Conservation (phyloP, 2,329 filamentous ascomycete species). For the Elsinoe arachidis region DNA sequence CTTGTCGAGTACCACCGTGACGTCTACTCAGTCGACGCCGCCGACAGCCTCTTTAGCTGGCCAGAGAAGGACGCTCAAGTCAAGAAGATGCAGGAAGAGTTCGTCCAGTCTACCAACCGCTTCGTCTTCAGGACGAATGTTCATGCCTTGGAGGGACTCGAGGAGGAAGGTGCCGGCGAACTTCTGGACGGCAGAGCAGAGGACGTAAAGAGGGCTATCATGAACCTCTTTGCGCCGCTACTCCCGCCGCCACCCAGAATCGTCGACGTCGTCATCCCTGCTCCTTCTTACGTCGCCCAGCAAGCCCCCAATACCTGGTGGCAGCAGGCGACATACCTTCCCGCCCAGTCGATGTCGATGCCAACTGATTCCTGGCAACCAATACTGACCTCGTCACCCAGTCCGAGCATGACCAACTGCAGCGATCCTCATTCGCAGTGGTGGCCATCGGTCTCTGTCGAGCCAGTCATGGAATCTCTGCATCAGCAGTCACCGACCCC, state of each 20-base stretch:
- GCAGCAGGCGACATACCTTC: slow-evolving; percentile 53
- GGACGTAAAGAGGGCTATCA: slow-evolving; percentile 81
- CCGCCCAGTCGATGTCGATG: slow-evolving; percentile 48
- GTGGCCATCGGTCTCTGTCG: slow-evolving; percentile 39
- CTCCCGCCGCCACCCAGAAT: slow-evolving; percentile 81
- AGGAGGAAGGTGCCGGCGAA: slow-evolving; percentile 93
- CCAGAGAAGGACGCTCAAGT: slow-evolving; percentile 91
- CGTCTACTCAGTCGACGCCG: slow-evolving; percentile 82
- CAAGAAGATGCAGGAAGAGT: slow-evolving; percentile 96
- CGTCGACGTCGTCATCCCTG: slow-evolving; percentile 80
- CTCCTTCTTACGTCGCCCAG: slow-evolving; percentile 47
- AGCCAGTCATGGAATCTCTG: slow-evolving; percentile 61
- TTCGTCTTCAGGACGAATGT: slow-evolving; percentile 90
- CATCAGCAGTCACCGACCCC: slow-evolving; percentile 68
- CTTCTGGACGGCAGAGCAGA: slow-evolving; percentile 84
- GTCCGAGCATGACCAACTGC: slow-evolving; percentile 58
- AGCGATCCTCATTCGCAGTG: slow-evolving; percentile 57
- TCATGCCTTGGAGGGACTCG: slow-evolving; percentile 82
- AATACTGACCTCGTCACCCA: slow-evolving; percentile 80
- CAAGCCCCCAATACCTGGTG: slow-evolving; percentile 61
- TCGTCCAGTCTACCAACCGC: slow-evolving; percentile 92
- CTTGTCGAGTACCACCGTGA: slow-evolving; percentile 96
- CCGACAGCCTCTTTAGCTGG: slow-evolving; percentile 87
- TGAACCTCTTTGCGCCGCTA: slow-evolving; percentile 74
- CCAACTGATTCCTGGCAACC: slow-evolving; percentile 75